Conservation (phyloP, 192 early-diverging fungal genomes). For the Backusella parvicylindrica region DNA sequence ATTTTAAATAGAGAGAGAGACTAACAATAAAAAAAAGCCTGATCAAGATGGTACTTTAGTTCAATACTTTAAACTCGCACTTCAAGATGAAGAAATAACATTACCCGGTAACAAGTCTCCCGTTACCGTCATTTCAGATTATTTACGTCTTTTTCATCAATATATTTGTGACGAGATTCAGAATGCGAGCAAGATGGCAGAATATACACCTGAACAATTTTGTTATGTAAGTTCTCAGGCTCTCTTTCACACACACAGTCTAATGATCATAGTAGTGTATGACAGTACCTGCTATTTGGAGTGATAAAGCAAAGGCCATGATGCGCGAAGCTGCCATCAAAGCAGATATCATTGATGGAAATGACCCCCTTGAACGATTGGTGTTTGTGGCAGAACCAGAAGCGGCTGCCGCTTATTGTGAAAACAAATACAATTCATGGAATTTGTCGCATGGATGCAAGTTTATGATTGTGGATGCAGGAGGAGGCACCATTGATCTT, state of each 20-base stretch:
- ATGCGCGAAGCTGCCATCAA: constrained; percentile 43
- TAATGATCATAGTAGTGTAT: constrained; percentile 28
- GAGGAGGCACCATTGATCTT: constrained; percentile 50
- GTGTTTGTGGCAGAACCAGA: constrained; percentile 42
- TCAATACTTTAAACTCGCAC: constrained; percentile 4
- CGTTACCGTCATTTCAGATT: constrained; percentile 6
- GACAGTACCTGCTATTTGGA: constrained; percentile 53
- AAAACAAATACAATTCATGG: constrained; percentile 38
- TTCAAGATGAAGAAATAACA: neutral
- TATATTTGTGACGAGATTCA: neutral
- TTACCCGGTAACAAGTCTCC: neutral
- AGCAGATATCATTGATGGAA: constrained; percentile 34
- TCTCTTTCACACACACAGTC: neutral
- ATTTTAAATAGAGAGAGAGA: constrained; percentile 27
- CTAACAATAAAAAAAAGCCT: neutral
- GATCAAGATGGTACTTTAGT: neutral
- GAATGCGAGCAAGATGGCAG: neutral
- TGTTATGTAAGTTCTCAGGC: constrained; percentile 23
- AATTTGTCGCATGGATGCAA: constrained; percentile 37
- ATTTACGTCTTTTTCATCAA: constrained; percentile 1
- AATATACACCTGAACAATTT: constrained; percentile 13
- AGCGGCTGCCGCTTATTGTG: constrained; percentile 42
- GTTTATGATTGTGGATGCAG: constrained; percentile 51
- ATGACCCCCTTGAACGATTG: constrained; percentile 35
- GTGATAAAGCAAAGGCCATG: constrained; percentile 37